phyloP scores from a whole-genome alignment of 2,329 filamentous ascomycete genomes.

The Diaporthe longicolla region DNA sequence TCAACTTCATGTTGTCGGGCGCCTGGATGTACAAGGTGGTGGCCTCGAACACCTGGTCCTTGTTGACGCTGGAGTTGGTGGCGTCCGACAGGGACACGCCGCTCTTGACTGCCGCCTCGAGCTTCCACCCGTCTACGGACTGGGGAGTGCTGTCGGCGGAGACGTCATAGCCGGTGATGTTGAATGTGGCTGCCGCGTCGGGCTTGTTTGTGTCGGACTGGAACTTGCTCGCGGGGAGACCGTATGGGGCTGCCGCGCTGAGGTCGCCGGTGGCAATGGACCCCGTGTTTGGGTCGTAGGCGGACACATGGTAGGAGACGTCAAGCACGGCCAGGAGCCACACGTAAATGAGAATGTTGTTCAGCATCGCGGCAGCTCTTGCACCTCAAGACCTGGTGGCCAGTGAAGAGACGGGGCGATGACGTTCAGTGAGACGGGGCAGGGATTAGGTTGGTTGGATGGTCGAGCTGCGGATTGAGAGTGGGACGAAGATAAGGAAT shows the following conservation, averaged over 20 bases:
- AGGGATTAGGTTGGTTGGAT: background rate
- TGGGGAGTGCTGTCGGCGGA: conserved; percentile 16
- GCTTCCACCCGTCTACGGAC: conserved; percentile 33
- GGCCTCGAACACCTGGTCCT: conserved; percentile 32
- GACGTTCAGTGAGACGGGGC: conserved; percentile 9
- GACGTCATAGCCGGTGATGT: conserved; percentile 38
- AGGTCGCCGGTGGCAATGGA: conserved; percentile 29
- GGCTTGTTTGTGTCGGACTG: conserved; percentile 26
- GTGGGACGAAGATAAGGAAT: background rate
- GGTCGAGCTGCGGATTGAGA: background rate
- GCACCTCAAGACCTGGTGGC: background rate
- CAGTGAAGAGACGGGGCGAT: background rate
- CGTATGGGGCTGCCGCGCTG: conserved; percentile 24
- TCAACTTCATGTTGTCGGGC: conserved; percentile 15
- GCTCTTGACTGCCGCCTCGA: conserved; percentile 32
- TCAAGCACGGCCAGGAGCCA: background rate
- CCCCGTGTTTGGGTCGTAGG: conserved; percentile 19
- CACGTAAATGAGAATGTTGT: background rate
- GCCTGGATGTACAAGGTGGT: conserved; percentile 36
- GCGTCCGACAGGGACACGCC: conserved; percentile 33
- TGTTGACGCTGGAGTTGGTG: conserved; percentile 20
- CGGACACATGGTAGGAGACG: background rate
- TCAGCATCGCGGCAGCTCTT: conserved; percentile 10
- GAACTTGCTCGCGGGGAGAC: conserved; percentile 35
- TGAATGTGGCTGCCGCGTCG: conserved; percentile 21